phyloP scores from a whole-genome alignment of 2,329 filamentous ascomycete genomes.

The Clarireedia hainanense region DNA sequence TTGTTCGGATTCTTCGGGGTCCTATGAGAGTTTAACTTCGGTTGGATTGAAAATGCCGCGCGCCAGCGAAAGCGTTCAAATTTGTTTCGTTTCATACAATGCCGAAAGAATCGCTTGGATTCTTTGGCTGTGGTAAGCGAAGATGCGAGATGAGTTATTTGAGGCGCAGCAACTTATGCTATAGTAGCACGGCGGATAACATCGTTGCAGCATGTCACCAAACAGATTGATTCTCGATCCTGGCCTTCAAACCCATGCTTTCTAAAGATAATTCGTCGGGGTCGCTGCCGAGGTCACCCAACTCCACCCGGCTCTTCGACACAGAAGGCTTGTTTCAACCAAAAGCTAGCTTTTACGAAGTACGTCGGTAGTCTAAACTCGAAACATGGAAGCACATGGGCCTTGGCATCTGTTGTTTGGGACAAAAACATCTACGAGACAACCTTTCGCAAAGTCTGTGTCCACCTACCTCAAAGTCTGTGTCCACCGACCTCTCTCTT shows the following conservation, averaged over 20 bases:
- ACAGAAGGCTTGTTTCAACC: constrained; percentile 1
- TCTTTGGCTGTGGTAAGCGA: neutral
- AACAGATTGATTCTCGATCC: neutral
- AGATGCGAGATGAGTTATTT: neutral
- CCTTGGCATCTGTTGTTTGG: neutral
- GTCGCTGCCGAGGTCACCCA: neutral
- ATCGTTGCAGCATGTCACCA: too few relatives aligned
- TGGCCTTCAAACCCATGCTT: neutral
- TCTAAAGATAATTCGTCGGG: neutral
- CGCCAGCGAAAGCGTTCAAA: neutral
- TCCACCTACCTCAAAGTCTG: neutral
- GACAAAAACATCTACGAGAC: neutral
- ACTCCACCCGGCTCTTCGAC: neutral
- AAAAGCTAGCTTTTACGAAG: neutral
- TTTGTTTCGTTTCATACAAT: constrained; percentile 5
- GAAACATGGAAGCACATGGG: neutral
- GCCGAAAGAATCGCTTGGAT: neutral
- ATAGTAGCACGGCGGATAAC: neutral
- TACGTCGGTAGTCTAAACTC: neutral
- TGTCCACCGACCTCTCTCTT: neutral
- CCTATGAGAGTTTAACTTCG: neutral
- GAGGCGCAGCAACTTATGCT: neutral
- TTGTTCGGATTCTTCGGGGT: neutral
- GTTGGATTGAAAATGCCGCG: neutral
- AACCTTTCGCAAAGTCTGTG: constrained; percentile 1